Base-by-base conservation (phyloP, 306 rosid species). In the Sindora glabra region DNA sequence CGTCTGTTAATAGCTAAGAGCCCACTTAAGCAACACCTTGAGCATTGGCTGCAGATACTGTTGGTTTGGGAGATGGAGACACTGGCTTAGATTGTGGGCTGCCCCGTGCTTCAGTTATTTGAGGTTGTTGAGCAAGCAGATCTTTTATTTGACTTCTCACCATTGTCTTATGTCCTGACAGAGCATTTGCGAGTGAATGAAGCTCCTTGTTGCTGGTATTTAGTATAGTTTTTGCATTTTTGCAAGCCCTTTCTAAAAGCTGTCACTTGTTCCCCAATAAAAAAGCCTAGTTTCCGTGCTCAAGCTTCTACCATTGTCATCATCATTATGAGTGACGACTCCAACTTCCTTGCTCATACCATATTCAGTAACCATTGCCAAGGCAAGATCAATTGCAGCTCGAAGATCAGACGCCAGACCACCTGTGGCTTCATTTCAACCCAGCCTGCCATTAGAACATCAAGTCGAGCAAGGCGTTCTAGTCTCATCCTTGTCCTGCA, bases 201-300 rank as follows among this genome's bases (percentile, higher is more conserved):
- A 79, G 92, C 80, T 88, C 98, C 79, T 86, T 83, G 55, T 65
- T 42, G 56, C 79, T 85, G 41, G 87, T 74, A 42, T 85, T 88
- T 38, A 92, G 85, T 49, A 92, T 92, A 69, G 83, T 72, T 73
- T 80, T 92, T 5, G 98, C 98, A 55, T 92, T 92, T 67, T 78
- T 74, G 71, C 86, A 86, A 49, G 95, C 98, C 49, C 65, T 72
- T 59, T 81, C 90, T 65, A 92, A 61, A 30, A 85, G 66, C 47
- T 76, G 63, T 92, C 56, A 85, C 94, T 76, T 85, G 96, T 53
- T 85, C 74, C 76, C 88, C 95, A 22, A 92, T 83, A 27, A 92
- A n/a, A 96, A 21, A 92, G 73, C 76, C 98, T 83, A 39, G 96
- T 88, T 74, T 88, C 96, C 0, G 96, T 74, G 82, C 96, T 88